Conservation (phyloP, 805 yeast species). For the Metschnikowia lochheadii region DNA sequence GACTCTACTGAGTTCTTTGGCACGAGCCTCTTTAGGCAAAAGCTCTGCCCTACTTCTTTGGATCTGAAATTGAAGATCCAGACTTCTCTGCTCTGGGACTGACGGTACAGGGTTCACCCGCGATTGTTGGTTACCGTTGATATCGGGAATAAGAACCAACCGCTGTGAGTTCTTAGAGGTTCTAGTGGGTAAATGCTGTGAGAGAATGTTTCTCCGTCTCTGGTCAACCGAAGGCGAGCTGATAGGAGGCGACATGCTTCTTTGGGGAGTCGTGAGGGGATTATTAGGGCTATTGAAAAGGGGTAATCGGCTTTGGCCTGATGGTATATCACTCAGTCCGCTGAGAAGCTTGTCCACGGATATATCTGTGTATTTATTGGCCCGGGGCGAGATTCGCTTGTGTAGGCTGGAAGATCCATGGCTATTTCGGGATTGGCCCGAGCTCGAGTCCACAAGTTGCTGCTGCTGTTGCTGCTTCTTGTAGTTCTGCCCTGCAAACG, state of each 20-base stretch:
- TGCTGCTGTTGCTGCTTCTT: constrained; percentile 35
- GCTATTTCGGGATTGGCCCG: constrained; percentile 8
- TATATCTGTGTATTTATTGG: constrained; percentile 64
- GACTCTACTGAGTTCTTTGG: constrained; percentile 69
- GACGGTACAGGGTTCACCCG: constrained; percentile 12
- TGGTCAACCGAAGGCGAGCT: constrained; percentile 10
- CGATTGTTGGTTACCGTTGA: constrained; percentile 21
- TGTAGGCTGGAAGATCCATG: constrained; percentile 18
- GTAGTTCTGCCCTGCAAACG: constrained; percentile 67
- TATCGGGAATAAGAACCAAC: constrained; percentile 79
- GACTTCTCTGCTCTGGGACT: constrained; percentile 10
- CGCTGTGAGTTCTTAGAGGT: constrained; percentile 84
- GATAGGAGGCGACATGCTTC: constrained; percentile 21
- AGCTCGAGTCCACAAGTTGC: constrained; percentile 11
- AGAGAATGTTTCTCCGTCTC: constrained; percentile 34
- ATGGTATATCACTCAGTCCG: constrained; percentile 82
- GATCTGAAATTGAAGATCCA: constrained; percentile 26
- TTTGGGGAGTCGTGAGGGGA: constrained; percentile 14
- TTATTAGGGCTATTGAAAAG: constrained; percentile 15
- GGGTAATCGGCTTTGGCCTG: constrained; percentile 57
- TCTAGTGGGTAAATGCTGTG: constrained; percentile 60
- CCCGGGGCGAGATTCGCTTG: constrained; percentile 11
- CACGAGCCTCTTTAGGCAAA: constrained; percentile 55
- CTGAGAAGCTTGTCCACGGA: constrained; percentile 77
- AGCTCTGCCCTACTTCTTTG: constrained; percentile 50